Conservation (phyloP, 139 green algal genomes). For the Tetratostichococcus sp. region DNA sequence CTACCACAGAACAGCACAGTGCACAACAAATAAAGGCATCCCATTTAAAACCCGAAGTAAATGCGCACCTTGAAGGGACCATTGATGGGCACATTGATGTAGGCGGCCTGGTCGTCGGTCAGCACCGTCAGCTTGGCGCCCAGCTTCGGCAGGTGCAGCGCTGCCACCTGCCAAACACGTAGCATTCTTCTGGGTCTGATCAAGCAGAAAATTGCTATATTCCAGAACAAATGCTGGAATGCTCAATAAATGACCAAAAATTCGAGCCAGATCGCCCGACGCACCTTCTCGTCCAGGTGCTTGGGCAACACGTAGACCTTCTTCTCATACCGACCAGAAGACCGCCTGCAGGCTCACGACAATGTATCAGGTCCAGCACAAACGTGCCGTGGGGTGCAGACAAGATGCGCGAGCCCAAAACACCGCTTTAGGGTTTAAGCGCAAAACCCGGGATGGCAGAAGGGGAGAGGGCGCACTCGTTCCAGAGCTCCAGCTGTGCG, state of each 20-base stretch:
- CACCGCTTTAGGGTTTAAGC: too few relatives aligned
- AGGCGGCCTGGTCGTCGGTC: constrained; percentile 82
- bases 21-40: too few relatives aligned
- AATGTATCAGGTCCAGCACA: too few relatives aligned
- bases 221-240: too few relatives aligned
- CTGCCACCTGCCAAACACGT: too few relatives aligned
- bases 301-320: constrained; percentile 99
- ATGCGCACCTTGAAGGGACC: constrained; percentile 77
- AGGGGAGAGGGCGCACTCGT: constrained; percentile 55
- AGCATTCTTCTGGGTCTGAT: too few relatives aligned
- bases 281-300: constrained; percentile 98
- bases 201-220: too few relatives aligned
- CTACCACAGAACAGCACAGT: neutral
- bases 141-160: constrained; percentile 94
- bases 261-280: too few relatives aligned
- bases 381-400: too few relatives aligned
- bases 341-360: constrained; percentile 25
- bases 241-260: too few relatives aligned
- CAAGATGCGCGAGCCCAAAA: too few relatives aligned
- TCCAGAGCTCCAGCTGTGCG: constrained; percentile 99
- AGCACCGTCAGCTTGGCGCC: constrained; percentile 95
- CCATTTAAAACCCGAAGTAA: too few relatives aligned
- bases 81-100: constrained; percentile 93
- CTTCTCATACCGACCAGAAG: constrained; percentile 94
- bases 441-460: neutral